phyloP scores from a whole-genome alignment of 768 basidiomycete species.

The Trametes maxima region DNA sequence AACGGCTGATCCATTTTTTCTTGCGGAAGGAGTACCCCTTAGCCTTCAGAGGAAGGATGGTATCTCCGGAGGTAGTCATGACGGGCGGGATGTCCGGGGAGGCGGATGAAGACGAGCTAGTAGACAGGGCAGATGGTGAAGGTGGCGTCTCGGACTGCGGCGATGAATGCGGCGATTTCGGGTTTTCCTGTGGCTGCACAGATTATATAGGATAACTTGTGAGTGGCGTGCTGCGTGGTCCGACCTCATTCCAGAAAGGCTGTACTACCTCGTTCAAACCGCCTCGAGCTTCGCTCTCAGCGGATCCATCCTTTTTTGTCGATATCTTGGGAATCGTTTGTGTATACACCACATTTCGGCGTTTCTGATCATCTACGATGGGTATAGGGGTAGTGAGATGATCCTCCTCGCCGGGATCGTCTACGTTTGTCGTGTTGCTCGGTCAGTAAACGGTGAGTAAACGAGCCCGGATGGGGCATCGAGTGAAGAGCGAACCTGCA shows the following conservation, averaged over 20 bases:
- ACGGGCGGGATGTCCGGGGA: neutral
- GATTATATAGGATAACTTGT: neutral
- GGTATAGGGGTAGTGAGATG: neutral
- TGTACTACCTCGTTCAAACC: neutral
- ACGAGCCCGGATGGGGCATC: neutral
- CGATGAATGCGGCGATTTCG: neutral
- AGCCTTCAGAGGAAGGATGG: neutral
- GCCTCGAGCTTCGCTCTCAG: neutral
- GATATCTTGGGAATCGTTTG: neutral
- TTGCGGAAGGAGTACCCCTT: conserved; percentile 7
- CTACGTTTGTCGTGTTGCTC: neutral
- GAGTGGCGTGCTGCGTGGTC: neutral
- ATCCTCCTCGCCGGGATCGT: neutral
- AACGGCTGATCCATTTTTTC: conserved; percentile 5
- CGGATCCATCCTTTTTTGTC: too few relatives aligned
- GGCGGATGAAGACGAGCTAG: neutral
- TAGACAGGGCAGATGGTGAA: neutral
- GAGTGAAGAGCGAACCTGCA: neutral
- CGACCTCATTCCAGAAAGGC: neutral
- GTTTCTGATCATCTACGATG: conserved; percentile 1
- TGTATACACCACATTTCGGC: neutral
- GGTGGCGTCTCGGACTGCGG: neutral
- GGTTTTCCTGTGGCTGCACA: neutral
- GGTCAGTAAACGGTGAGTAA: neutral
- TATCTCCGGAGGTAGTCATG: neutral